Conservation (phyloP, 2,329 filamentous ascomycete species). For the Cadophora sp. region DNA sequence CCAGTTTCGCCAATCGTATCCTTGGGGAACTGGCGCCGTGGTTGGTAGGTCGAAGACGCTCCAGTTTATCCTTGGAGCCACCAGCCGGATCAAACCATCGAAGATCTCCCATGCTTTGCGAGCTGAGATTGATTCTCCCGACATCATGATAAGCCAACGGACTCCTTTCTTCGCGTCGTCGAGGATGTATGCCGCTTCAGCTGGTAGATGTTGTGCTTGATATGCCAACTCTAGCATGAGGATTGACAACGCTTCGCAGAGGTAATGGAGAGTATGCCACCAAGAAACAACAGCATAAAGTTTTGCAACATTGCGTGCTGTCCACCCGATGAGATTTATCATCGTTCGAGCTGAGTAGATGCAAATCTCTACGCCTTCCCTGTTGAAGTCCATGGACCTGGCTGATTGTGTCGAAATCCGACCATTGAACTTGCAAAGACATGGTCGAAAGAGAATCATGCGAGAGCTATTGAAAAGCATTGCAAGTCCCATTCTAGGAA, state of each 20-base stretch:
- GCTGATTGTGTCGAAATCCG: slow-evolving; percentile 30
- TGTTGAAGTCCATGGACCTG: slow-evolving; percentile 32
- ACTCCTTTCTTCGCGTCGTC: slow-evolving; percentile 38
- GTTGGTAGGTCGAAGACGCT: slow-evolving; percentile 32
- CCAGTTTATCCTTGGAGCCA: slow-evolving; percentile 31
- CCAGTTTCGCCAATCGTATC: slow-evolving; percentile 28
- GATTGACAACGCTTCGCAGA: slow-evolving; percentile 39
- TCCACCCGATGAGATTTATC: slow-evolving; percentile 31
- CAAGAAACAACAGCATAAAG: slow-evolving; percentile 35
- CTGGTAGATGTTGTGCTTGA: slow-evolving; percentile 35
- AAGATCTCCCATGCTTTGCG: slow-evolving; percentile 42
- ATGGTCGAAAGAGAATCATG: slow-evolving; percentile 41
- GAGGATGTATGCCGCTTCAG: slow-evolving; percentile 33
- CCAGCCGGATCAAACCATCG: slow-evolving; percentile 34
- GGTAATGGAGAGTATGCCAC: slow-evolving; percentile 39
- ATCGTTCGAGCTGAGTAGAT: slow-evolving; percentile 35
- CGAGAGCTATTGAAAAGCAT: slow-evolving; percentile 36
- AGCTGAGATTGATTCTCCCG: slow-evolving; percentile 33
- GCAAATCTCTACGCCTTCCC: slow-evolving; percentile 32
- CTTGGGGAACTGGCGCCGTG: slow-evolving; percentile 33
- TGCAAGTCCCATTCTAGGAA: slow-evolving; percentile 32
- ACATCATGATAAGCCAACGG: slow-evolving; percentile 35
- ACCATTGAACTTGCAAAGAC: slow-evolving; percentile 37
- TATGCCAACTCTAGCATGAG: slow-evolving; percentile 40
- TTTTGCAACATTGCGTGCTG: slow-evolving; percentile 18